Conservation (phyloP, 768 basidiomycete genomes). For the Boletales sp. region DNA sequence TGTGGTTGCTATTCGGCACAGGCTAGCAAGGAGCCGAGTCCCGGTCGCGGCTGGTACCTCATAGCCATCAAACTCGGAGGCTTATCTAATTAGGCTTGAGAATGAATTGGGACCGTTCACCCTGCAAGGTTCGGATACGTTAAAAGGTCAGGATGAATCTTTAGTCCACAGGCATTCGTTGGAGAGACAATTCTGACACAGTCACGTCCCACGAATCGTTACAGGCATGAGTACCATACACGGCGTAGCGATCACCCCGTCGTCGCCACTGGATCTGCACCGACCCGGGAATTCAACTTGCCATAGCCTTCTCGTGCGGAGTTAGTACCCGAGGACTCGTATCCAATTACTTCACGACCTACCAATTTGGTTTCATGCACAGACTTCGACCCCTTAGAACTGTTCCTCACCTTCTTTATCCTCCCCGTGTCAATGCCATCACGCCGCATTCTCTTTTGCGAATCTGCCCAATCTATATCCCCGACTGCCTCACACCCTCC, state of each 20-base stretch:
- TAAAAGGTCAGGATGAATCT: slow-evolving; percentile 20
- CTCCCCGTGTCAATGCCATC: slow-evolving; percentile 27
- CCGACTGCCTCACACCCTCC: slow-evolving; percentile 21
- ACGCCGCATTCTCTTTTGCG: slow-evolving; percentile 28
- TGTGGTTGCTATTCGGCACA: slow-evolving; percentile 12
- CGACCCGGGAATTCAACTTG: slow-evolving; percentile 20
- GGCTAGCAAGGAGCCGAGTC: slow-evolving; percentile 14
- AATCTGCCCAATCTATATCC: slow-evolving; percentile 26
- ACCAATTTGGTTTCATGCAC: slow-evolving; percentile 32
- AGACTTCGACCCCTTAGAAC: slow-evolving; percentile 28
- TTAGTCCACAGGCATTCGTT: slow-evolving; percentile 11
- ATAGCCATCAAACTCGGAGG: slow-evolving; percentile 26
- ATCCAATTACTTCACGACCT: slow-evolving; percentile 29
- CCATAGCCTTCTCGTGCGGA: slow-evolving; percentile 28
- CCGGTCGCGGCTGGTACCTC: slow-evolving; percentile 7
- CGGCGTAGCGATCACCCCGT: slow-evolving; percentile 18
- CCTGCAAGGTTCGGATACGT: slow-evolving; percentile 11
- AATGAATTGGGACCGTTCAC: slow-evolving; percentile 9
- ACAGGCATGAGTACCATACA: slow-evolving; percentile 5
- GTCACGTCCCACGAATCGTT: slow-evolving; percentile 4
- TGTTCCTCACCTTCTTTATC: slow-evolving; percentile 27
- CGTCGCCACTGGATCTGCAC: slow-evolving; percentile 26
- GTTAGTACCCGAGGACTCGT: slow-evolving; percentile 30
- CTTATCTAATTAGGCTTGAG: slow-evolving; percentile 29
- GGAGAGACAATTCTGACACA: slow-evolving; percentile 16